These are phyloP conservation scores for Pilobolus umbonatus DNA, from an alignment of 192 early-diverging fungal species.

Conservation along the genomic window DNA sequence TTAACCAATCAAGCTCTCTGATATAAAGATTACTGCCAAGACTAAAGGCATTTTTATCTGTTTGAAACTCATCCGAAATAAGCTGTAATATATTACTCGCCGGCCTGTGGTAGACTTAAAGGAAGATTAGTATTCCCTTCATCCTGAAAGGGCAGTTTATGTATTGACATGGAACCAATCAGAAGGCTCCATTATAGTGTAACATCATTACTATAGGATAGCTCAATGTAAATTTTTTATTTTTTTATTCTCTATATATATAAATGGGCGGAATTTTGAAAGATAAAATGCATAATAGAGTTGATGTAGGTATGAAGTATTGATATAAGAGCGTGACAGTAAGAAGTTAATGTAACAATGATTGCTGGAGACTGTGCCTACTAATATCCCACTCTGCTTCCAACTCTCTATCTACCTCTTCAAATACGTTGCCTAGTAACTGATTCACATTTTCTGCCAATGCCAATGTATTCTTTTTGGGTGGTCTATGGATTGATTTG, in stretches of 20 bases:
- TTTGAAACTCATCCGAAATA: too few relatives aligned
- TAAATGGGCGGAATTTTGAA: neutral
- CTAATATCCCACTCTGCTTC: constrained; percentile 16
- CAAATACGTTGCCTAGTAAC: constrained; percentile 1
- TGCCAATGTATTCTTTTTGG: neutral
- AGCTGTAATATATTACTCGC: too few relatives aligned
- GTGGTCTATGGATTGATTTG: neutral
- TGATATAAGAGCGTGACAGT: neutral
- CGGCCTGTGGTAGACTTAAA: too few relatives aligned
- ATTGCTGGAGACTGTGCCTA: neutral
- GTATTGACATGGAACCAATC: too few relatives aligned
- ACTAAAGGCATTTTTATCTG: too few relatives aligned
- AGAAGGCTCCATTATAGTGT: too few relatives aligned
- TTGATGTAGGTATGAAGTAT: too few relatives aligned
- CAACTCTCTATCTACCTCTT: constrained; percentile 9
- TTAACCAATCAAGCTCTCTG: too few relatives aligned
- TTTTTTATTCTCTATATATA: neutral
- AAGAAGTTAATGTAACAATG: neutral
- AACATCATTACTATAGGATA: neutral
- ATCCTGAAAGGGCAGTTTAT: too few relatives aligned
- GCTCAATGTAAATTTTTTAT: neutral
- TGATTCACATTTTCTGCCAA: neutral
- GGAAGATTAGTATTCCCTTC: too few relatives aligned
- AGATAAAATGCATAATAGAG: neutral
- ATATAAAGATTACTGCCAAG: too few relatives aligned